Conservation (phyloP, 2,329 filamentous ascomycete species). For the Botrytis deweyae region DNA sequence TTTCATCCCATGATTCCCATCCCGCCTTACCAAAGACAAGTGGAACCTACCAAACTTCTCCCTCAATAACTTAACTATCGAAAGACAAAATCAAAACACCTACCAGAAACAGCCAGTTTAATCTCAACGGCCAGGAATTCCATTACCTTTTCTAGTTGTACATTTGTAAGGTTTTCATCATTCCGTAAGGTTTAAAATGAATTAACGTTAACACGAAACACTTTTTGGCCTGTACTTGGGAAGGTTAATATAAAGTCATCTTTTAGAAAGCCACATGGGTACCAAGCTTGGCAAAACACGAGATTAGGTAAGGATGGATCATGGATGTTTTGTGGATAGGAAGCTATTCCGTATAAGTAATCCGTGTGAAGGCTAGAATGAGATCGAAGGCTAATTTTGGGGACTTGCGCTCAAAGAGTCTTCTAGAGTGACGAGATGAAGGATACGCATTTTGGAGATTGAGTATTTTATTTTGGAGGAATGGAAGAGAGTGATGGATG, state of each 20-base stretch:
- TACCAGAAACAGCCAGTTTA: background rate
- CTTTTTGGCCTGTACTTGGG: background rate
- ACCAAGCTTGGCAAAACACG: background rate
- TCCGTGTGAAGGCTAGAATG: background rate
- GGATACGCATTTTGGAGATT: background rate
- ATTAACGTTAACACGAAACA: background rate
- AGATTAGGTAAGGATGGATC: constrained; percentile 6
- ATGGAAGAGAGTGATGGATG: background rate
- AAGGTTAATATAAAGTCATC: background rate
- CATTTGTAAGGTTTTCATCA: background rate
- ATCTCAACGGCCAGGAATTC: background rate
- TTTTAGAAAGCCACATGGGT: background rate
- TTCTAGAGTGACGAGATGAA: background rate
- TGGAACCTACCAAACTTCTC: background rate
- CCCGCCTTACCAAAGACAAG: background rate
- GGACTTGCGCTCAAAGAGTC: background rate
- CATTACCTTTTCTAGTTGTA: background rate
- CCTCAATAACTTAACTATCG: background rate
- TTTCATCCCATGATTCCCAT: background rate
- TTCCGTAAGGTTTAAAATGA: background rate
- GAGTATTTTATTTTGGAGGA: background rate
- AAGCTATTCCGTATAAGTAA: background rate
- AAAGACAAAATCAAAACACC: background rate
- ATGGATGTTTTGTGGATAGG: background rate
- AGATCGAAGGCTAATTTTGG: background rate